Percentiles rank a stretch among this genome's conserved stretches.
Conservation (phyloP, 2,329 filamentous ascomycete genomes). For the Leptoxyphium fumago region DNA sequence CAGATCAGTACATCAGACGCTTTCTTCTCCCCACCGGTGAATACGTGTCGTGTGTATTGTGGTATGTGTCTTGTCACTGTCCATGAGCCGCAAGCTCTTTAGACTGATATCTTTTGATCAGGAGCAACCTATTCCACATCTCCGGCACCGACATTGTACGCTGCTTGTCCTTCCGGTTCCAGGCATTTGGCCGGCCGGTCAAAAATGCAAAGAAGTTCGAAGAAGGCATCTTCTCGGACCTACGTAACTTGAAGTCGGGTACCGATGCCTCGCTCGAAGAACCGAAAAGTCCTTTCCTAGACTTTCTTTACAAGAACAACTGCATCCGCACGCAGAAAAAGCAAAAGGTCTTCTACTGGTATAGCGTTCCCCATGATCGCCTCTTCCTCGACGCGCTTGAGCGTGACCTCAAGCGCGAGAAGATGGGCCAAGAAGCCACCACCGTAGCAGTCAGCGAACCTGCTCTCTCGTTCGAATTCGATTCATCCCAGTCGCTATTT, state of each 20-base stretch:
- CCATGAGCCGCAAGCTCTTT: neutral
- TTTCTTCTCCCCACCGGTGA: constrained; percentile 94
- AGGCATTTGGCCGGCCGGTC: constrained; percentile 92
- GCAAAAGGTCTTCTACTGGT: constrained; percentile 99
- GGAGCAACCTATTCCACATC: constrained; percentile 98
- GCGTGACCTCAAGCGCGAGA: constrained; percentile 94
- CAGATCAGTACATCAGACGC: constrained; percentile 88
- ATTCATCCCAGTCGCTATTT: constrained; percentile 96
- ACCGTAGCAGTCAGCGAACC: constrained; percentile 95
- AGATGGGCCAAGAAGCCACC: constrained; percentile 97
- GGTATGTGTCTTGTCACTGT: constrained; percentile 34
- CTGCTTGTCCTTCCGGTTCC: constrained; percentile 95
- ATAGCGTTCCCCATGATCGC: constrained; percentile 93
- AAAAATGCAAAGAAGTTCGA: constrained; percentile 99
- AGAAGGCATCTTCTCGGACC: constrained; percentile 96
- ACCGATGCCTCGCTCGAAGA: constrained; percentile 97
- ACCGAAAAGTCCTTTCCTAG: constrained; percentile 94
- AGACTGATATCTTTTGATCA: constrained; percentile 18
- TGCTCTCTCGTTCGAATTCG: constrained; percentile 94
- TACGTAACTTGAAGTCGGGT: constrained; percentile 94
- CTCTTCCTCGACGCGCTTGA: constrained; percentile 95
- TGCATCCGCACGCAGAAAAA: constrained; percentile 99
- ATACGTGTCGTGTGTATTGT: constrained; percentile 96
- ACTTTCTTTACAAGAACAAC: constrained; percentile 99
- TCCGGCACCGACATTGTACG: constrained; percentile 97